A percentile compares a stretch with the other conserved stretches of the same genome.
phyloP scores from a whole-genome alignment of 2,329 filamentous ascomycete species.

The Claviceps africana region DNA sequence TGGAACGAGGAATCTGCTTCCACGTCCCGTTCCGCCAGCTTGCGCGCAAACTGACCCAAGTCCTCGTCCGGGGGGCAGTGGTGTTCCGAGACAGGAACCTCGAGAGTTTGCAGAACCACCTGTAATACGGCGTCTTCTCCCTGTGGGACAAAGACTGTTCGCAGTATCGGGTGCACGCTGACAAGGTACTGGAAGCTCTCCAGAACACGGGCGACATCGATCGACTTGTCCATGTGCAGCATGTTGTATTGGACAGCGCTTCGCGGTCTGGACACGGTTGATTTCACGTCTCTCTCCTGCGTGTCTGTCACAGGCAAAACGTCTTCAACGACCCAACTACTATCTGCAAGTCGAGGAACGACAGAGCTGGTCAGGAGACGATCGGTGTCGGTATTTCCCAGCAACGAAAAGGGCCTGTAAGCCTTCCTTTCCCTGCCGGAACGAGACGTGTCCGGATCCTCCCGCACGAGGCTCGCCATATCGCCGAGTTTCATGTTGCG shows the following conservation, averaged over 20 bases:
- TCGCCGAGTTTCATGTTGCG: constrained; percentile 32
- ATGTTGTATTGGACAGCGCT: constrained; percentile 51
- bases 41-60: constrained; percentile 18
- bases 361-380: constrained; percentile 34
- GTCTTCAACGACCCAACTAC: constrained; percentile 36
- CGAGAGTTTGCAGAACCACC: constrained; percentile 42
- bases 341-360: constrained; percentile 35
- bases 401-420: constrained; percentile 28
- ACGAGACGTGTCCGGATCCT: not conserved
- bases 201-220: constrained; percentile 35
- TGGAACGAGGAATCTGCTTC: constrained; percentile 23
- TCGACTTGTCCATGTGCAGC: constrained; percentile 41
- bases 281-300: constrained; percentile 44
- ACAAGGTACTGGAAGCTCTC: constrained; percentile 41
- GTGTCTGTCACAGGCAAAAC: constrained; percentile 44
- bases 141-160: constrained; percentile 48
- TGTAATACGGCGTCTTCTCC: constrained; percentile 34
- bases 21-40: not conserved
- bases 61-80: constrained; percentile 27
- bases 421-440: not conserved
- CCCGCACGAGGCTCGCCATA: constrained; percentile 35
- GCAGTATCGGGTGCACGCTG: constrained; percentile 46
- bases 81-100: constrained; percentile 17
- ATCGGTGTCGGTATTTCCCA: constrained; percentile 26
- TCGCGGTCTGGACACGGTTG: constrained; percentile 41